Percentiles rank a stretch among this genome's conserved stretches.
Evolutionary conservation across 139 green algal genomes (phyloP).

Genomic region (Chlamydomonas sphaeroides): DNA sequence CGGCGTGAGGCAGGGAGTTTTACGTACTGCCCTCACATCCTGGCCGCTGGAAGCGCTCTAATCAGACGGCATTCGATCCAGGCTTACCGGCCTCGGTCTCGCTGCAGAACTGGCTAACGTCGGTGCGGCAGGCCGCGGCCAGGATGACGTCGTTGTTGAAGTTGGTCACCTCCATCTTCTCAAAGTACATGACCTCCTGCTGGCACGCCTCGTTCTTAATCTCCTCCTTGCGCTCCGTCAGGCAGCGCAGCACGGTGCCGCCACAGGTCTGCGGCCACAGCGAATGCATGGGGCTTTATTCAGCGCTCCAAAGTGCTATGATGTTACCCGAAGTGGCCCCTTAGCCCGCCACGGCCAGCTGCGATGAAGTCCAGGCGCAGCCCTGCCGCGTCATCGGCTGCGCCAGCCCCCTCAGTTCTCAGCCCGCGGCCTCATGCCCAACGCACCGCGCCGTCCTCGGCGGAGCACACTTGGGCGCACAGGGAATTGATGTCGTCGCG

Average conservation of each 20-base stretch:
- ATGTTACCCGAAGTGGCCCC: no score
- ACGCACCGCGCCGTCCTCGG: slow-evolving; percentile 56
- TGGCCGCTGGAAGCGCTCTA: no score
- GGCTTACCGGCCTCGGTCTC: slow-evolving; percentile 59
- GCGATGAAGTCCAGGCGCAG: no score
- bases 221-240: slow-evolving; percentile 79
- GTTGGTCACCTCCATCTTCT: slow-evolving; percentile 80
- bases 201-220: slow-evolving; percentile 77
- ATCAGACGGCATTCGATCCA: no score
- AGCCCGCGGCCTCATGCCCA: no score
- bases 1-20: no score
- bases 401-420: no score
- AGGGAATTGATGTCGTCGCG: slow-evolving; percentile 70
- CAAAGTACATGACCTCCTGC: slow-evolving; percentile 85
- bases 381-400: no score
- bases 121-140: slow-evolving; percentile 69
- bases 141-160: slow-evolving; percentile 74
- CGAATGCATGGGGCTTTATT: no score
- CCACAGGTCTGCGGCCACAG: slow-evolving; percentile 44
- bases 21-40: no score
- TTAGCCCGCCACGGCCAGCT: no score
- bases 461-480: slow-evolving; percentile 69
- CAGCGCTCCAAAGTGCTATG: no score
- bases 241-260: slow-evolving; percentile 77
- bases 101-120: slow-evolving; percentile 73